Evolutionary conservation across 1,284 basidiomycete species (phyloP).

Genomic region (Pascua guehoae): DNA sequence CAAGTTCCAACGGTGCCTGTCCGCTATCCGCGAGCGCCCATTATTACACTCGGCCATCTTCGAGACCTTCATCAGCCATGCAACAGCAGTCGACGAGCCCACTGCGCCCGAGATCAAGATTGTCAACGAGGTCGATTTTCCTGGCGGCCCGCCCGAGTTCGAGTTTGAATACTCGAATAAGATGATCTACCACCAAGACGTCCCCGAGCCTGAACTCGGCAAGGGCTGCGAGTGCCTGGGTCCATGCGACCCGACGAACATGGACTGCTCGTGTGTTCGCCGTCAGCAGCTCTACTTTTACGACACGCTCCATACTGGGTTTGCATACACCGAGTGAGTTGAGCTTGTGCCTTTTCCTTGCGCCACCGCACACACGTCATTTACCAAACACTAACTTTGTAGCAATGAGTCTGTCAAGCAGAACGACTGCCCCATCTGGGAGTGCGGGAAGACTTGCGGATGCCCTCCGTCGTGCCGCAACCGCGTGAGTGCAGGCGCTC

Average conservation of each 20-base stretch:
- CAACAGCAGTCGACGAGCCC: slow-evolving; percentile 61
- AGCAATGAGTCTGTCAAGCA: slow-evolving; percentile 55
- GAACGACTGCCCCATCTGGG: slow-evolving; percentile 67
- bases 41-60: slow-evolving; percentile 53
- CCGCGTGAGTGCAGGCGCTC: slow-evolving; percentile 56
- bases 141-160: slow-evolving; percentile 56
- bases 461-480: slow-evolving; percentile 78
- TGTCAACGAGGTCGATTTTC: slow-evolving; percentile 62
- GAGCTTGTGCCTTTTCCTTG: too few relatives aligned
- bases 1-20: too few relatives aligned
- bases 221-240: slow-evolving; percentile 70
- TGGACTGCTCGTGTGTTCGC: slow-evolving; percentile 64
- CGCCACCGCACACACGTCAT: slow-evolving; percentile 30
- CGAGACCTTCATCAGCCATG: slow-evolving; percentile 58
- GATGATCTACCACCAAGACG: slow-evolving; percentile 65
- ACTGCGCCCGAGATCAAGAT: slow-evolving; percentile 63
- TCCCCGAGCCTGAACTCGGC: slow-evolving; percentile 64
- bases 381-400: background rate
- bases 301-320: slow-evolving; percentile 52
- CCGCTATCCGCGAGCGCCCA: background rate
- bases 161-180: slow-evolving; percentile 45
- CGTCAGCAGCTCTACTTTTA: slow-evolving; percentile 56
- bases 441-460: slow-evolving; percentile 76
- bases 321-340: slow-evolving; percentile 59
- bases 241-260: slow-evolving; percentile 64